phyloP scores from a whole-genome alignment of 257 asterid species.

The Prunella vulgaris region DNA sequence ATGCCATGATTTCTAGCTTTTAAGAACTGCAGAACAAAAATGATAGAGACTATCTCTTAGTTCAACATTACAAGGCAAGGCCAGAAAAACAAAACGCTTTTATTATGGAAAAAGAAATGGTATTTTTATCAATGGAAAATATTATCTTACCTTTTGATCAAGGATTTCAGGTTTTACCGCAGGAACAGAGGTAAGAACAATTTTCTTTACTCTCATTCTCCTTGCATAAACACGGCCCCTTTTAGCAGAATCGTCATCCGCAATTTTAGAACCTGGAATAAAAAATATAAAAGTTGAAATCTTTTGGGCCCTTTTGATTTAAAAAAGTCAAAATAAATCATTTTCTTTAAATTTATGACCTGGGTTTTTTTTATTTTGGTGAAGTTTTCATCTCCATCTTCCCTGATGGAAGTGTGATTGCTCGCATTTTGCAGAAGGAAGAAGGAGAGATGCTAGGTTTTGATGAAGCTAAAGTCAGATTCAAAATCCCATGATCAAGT shows the following conservation, averaged over 20 bases:
- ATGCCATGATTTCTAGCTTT: too few species aligned
- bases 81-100: background rate
- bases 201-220: slow-evolving; percentile 45
- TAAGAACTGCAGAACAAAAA: too few species aligned
- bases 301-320: too few species aligned
- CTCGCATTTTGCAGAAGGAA: slow-evolving; percentile 32
- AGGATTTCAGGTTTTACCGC: slow-evolving; percentile 34
- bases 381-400: slow-evolving; percentile 24
- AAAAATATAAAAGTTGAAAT: too few species aligned
- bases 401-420: slow-evolving; percentile 15
- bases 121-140: background rate
- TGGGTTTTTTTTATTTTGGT: slow-evolving; percentile 26
- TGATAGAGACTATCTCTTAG: too few species aligned
- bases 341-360: slow-evolving; percentile 22
- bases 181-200: slow-evolving; percentile 28
- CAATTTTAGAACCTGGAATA: slow-evolving; percentile 35
- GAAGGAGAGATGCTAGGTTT: too few species aligned
- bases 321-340: background rate
- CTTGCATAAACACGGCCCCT: slow-evolving; percentile 51
- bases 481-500: too few species aligned
- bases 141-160: slow-evolving; percentile 42
- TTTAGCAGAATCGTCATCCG: slow-evolving; percentile 29
- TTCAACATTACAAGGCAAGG: background rate
- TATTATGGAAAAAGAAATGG: background rate
- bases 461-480: too few species aligned